Base-by-base conservation (phyloP, 177 flowering plant genomes). In the Telopea speciosissima region DNA sequence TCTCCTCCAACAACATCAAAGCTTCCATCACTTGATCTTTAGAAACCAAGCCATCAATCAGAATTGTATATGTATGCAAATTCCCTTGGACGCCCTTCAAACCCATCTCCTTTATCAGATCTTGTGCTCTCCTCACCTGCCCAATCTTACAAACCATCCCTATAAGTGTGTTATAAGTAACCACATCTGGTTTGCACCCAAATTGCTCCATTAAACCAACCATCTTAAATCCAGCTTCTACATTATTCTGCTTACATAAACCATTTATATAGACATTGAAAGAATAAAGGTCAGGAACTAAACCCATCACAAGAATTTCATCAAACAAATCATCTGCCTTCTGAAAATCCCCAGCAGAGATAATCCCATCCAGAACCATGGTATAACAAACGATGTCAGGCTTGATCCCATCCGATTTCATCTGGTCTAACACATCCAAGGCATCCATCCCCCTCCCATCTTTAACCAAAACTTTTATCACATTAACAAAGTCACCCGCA, bases 231-330 rank as follows among this genome's bases (percentile, higher is more conserved):
- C 83, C 92, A 1, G 65, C 84, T 24, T 86, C 85, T 0, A 86
- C 62, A 19, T 79, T 79, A 66, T 77, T 74, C 72, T 85, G 88
- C 77, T 82, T 83, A 65, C 90, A 89, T 62, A 89, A 71, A 24
- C 92, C 90, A 49, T 78, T 75, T 26, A 90, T 81, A 72, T 84
- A 88, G 40, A 81, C 84, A 73, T 87, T 90, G 73, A 83, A 92
- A n/a, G 92, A 83, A 76, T 75, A 65, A 61, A 82, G 52, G 82
- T 89, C 82, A 61, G 94, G 96, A 70, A 83, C 81, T 70, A 90
- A 74, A 64, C 97, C 96, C 74, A 84, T 63, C 9, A 90, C 78
- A 70, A 89, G 89, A 83, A 92, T 74, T 79, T 90, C 96, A 70
- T 92, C 96, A 60, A 90, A 92, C 83, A 92, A n/a, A 24, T 87